Conservation (phyloP, 192 early-diverging fungal genomes). For the Entomortierella beljakovae region DNA sequence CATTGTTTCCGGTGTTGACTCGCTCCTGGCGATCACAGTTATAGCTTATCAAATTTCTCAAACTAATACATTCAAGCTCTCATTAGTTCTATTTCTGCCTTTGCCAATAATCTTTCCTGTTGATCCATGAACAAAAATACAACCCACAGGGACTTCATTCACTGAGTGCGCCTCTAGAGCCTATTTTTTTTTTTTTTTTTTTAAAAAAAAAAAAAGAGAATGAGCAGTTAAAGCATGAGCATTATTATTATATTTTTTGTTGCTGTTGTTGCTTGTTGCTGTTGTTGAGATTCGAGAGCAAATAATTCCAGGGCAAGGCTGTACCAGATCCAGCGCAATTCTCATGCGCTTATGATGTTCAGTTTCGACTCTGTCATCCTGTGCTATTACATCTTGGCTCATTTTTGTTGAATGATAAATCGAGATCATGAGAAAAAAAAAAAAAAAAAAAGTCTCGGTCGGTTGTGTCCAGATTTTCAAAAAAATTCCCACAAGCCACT, state of each 20-base stretch:
- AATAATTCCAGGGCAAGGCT: not conserved
- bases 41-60: no score
- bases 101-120: conserved; percentile 72
- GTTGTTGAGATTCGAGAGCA: not conserved
- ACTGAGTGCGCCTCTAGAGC: conserved; percentile 87
- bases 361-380: conserved; percentile 15
- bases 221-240: not conserved
- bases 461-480: no score
- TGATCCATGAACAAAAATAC: conserved; percentile 83
- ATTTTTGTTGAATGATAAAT: conserved; percentile 3
- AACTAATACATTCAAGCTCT: conserved; percentile 79
- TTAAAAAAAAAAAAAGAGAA: not conserved
- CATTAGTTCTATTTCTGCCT: conserved; percentile 93
- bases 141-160: conserved; percentile 96
- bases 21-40: no score
- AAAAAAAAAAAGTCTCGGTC: not conserved
- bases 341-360: conserved; percentile 53
- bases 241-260: not conserved
- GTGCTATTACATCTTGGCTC: not conserved
- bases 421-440: not conserved
- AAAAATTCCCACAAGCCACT: no score
- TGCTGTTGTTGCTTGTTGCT: no score
- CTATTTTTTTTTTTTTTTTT: no score
- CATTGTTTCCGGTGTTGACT: not conserved
- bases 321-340: conserved; percentile 50